phyloP scores from a whole-genome alignment of 1,284 basidiomycete genomes.

The Sanguinoderma infundibulare region DNA sequence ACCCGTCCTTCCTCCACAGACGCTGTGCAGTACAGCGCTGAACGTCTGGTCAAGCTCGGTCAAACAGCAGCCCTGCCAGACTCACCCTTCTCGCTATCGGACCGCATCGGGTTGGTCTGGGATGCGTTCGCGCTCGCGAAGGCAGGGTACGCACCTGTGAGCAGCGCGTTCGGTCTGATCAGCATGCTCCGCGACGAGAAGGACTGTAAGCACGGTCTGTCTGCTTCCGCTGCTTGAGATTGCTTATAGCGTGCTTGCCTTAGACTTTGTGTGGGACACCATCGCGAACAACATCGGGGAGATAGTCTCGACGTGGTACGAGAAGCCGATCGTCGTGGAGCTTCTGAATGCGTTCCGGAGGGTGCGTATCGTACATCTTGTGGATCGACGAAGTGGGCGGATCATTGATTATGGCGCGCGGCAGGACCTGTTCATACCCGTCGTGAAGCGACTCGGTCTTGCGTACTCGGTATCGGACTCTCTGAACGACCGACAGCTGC shows the following conservation, averaged over 20 bases:
- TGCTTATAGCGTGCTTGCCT: not conserved
- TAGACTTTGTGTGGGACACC: constrained; percentile 79
- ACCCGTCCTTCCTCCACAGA: constrained; percentile 45
- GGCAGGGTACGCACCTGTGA: constrained; percentile 79
- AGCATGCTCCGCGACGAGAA: constrained; percentile 72
- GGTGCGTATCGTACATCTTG: constrained; percentile 38
- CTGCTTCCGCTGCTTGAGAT: not conserved
- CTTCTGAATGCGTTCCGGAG: constrained; percentile 67
- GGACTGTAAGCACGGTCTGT: constrained; percentile 60
- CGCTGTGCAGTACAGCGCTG: constrained; percentile 89
- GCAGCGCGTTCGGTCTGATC: constrained; percentile 77
- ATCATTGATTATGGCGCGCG: not conserved
- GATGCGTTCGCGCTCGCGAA: constrained; percentile 84
- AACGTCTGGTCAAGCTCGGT: constrained; percentile 81
- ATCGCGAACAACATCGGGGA: constrained; percentile 60
- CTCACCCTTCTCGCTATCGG: constrained; percentile 62
- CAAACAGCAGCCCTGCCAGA: constrained; percentile 72
- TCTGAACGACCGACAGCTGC: constrained; percentile 76
- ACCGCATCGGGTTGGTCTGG: constrained; percentile 88
- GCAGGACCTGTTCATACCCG: constrained; percentile 76
- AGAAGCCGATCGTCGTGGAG: constrained; percentile 66
- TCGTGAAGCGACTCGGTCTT: constrained; percentile 83
- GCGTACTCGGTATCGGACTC: constrained; percentile 75
- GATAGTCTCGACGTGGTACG: constrained; percentile 84
- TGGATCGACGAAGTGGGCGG: not conserved